Conservation (phyloP, 768 basidiomycete genomes). For the Mrakia hoshinonis region DNA sequence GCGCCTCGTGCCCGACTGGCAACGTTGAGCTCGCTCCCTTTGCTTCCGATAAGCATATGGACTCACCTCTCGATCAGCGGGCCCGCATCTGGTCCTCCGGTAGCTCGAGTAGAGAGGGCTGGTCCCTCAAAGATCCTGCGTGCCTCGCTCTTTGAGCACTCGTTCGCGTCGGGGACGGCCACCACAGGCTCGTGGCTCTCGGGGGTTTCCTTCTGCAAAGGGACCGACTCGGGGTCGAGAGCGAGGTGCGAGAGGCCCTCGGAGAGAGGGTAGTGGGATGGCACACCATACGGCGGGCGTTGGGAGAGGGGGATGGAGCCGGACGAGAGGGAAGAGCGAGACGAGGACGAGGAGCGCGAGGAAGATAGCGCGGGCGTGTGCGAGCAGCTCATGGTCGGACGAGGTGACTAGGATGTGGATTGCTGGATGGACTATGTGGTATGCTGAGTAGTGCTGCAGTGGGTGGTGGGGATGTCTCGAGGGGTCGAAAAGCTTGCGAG, state of each 20-base stretch:
- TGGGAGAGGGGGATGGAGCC: conserved; percentile 7
- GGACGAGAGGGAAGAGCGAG: not conserved
- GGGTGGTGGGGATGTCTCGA: no score
- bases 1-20: not conserved
- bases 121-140: not conserved
- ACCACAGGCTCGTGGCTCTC: conserved; percentile 4
- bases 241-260: conserved; percentile 8
- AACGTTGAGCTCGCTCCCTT: not conserved
- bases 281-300: not conserved
- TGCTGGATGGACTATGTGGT: no score
- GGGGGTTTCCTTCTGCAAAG: not conserved
- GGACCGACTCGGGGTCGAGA: not conserved
- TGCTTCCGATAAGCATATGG: not conserved
- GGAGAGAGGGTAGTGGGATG: not conserved
- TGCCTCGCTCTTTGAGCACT: not conserved
- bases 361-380: no score
- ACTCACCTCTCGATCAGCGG: conserved; percentile 35
- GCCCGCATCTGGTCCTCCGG: conserved; percentile 37
- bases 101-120: conserved; percentile 24
- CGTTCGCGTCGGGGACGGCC: not conserved
- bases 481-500: no score
- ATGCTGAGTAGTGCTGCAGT: no score
- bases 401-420: no score
- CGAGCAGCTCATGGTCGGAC: no score
- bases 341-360: not conserved